Evolutionary conservation across 2,329 filamentous ascomycete genomes (phyloP).

Genomic region (Plenodomus tracheiphilus): DNA sequence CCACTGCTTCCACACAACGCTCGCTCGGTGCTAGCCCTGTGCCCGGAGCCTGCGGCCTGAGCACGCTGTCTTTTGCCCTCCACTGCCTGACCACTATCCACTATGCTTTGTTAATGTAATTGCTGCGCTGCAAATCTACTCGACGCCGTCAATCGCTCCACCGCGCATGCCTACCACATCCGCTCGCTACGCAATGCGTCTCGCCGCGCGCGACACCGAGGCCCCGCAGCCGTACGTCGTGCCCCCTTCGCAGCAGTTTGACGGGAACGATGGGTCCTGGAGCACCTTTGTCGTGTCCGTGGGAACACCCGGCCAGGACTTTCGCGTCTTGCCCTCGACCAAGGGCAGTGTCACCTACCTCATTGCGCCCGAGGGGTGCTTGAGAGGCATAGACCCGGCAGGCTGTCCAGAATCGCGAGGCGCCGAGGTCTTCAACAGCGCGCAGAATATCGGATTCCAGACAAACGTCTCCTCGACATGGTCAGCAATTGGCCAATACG

Average conservation of each 20-base stretch:
- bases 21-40: no score
- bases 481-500: conserved; percentile 40
- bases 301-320: conserved; percentile 46
- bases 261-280: conserved; percentile 49
- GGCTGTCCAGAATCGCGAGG: conserved; percentile 38
- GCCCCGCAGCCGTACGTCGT: conserved; percentile 35
- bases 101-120: no score
- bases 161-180: not conserved
- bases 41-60: no score
- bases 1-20: no score
- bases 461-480: conserved; percentile 34
- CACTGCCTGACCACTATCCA: no score
- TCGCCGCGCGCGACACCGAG: conserved; percentile 21
- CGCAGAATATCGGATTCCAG: conserved; percentile 38
- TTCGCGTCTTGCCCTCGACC: conserved; percentile 43
- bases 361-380: conserved; percentile 41
- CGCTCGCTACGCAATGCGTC: conserved; percentile 22
- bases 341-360: conserved; percentile 36
- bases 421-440: conserved; percentile 32
- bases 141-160: not conserved
- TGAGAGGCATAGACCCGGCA: conserved; percentile 27
- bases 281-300: conserved; percentile 48
- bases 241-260: conserved; percentile 39
- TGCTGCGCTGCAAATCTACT: no score
- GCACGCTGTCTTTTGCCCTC: no score